Evolutionary conservation across 495 filamentous ascomycete genomes (phyloP).

Genomic region (Aspergillus biplanus): DNA sequence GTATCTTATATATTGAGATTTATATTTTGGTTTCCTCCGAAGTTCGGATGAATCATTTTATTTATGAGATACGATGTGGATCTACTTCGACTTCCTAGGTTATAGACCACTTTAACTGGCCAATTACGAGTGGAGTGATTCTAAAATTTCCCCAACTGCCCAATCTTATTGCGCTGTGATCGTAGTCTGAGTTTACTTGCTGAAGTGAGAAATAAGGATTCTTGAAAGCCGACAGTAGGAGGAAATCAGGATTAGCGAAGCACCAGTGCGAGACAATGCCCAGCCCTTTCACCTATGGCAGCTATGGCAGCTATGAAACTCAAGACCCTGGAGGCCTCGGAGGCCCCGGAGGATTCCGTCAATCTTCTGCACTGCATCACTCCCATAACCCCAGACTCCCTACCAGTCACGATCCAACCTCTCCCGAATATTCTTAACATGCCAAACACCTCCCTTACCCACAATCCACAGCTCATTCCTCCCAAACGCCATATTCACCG

Average conservation of each 20-base stretch:
- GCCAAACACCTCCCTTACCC: constrained; percentile 15
- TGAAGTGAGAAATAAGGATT: neutral
- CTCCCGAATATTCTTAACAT: constrained; percentile 17
- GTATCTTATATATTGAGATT: neutral
- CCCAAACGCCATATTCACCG: constrained; percentile 22
- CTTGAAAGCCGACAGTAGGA: too few relatives aligned
- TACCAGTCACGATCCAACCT: constrained; percentile 19
- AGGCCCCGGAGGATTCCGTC: too few relatives aligned
- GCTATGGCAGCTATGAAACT: too few relatives aligned
- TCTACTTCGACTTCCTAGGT: neutral
- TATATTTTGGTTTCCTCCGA: neutral
- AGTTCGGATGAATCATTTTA: neutral
- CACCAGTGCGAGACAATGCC: too few relatives aligned
- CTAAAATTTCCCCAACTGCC: neutral
- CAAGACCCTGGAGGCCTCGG: too few relatives aligned
- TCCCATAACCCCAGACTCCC: neutral
- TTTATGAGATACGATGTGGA: neutral
- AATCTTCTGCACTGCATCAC: neutral
- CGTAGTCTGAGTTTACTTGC: neutral
- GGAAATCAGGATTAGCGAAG: too few relatives aligned
- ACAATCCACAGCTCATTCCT: constrained; percentile 19
- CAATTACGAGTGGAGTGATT: neutral
- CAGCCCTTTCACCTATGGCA: too few relatives aligned
- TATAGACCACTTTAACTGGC: neutral
- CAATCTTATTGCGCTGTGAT: neutral